Base-by-base conservation (phyloP, 345 rosid genomes). In the Gossypium arboreum region DNA sequence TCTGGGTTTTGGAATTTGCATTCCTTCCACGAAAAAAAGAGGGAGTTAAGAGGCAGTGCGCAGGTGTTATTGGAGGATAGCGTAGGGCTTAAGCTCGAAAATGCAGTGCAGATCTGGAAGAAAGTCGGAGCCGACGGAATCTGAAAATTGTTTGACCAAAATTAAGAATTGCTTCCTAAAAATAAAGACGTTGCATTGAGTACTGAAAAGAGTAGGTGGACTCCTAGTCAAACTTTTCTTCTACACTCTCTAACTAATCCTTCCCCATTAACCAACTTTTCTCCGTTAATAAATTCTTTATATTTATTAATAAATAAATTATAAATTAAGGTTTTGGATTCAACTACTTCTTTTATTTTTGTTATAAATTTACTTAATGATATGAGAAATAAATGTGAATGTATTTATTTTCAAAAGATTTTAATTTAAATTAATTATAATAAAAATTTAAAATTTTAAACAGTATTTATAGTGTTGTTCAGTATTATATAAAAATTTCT, bases 61-160 rank as follows among this genome's bases (percentile, higher is more conserved):
- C 41, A 34, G 12, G 51, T 12, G 51, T 47, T 66, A 1, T 34
- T 34, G 1, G 12, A 57, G 59, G 75, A 17, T 69, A 73, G 24
- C 16, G 75, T 25, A 24, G 54, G 63, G 34, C 16, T 17, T 27
- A 64, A 69, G 25, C 41, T 51, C 58, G 12, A 18, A 50, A 51
- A 24, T 25, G 75, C 75, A 41, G 67, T 57, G 67, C 67, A 57
- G 75, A 73, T 73, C 67, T 59, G 57, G 45, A 69, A 48, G 73
- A 68, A 3, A 12, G 10, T 10, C 41, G 41, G 41, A 34, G 41
- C 7, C 41, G 1, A 34, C 41, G 71, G 39, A 47, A 45, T 12
- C 2, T 12, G 41, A 68, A 68, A 45, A 22, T 43, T 11, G 71
- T 67, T 67, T 67, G 71, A 47, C 71, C 56, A 22, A 67, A 67